A percentile compares a stretch with the other conserved stretches of the same genome.
Evolutionary conservation across 352 stramenopile genomes (phyloP).

Genomic region (Bremia lactucae): DNA sequence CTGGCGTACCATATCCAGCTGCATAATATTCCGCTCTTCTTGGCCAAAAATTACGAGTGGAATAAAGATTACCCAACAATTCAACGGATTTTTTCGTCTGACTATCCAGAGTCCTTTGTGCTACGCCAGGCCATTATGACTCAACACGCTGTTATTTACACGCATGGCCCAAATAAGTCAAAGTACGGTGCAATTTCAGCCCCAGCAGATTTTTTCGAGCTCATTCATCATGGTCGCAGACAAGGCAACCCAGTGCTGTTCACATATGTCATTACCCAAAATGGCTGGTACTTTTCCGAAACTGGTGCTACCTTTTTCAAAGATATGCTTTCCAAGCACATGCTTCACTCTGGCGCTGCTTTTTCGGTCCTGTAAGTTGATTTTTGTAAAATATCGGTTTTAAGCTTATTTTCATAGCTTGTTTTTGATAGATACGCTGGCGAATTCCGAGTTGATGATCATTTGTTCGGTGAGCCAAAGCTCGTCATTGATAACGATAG

Average conservation of each 20-base stretch:
- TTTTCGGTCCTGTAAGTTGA: conserved; percentile 25
- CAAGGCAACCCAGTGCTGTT: conserved; percentile 27
- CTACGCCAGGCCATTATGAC: conserved; percentile 28
- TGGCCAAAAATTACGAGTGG: conserved; percentile 26
- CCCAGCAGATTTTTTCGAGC: conserved; percentile 26
- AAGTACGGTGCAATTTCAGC: conserved; percentile 17
- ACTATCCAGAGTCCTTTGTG: conserved; percentile 20
- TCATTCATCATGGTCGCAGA: conserved; percentile 23
- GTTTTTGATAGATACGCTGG: conserved; percentile 21
- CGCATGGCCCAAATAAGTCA: conserved; percentile 19
- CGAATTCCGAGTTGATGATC: conserved; percentile 22
- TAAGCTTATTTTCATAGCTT: background rate
- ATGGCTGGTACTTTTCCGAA: conserved; percentile 35
- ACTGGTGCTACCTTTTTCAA: conserved; percentile 33
- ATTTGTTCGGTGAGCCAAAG: conserved; percentile 18
- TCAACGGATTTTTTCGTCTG: conserved; percentile 27
- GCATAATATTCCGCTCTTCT: conserved; percentile 24
- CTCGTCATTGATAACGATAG: conserved; percentile 35
- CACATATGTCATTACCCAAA: conserved; percentile 31
- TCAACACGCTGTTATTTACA: conserved; percentile 30
- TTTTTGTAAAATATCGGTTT: background rate
- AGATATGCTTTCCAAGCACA: conserved; percentile 37
- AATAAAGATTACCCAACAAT: conserved; percentile 31
- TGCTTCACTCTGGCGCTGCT: conserved; percentile 26
- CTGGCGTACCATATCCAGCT: conserved; percentile 28